Evolutionary conservation across 257 asterid species (phyloP).

Genomic region (Plantago major): DNA sequence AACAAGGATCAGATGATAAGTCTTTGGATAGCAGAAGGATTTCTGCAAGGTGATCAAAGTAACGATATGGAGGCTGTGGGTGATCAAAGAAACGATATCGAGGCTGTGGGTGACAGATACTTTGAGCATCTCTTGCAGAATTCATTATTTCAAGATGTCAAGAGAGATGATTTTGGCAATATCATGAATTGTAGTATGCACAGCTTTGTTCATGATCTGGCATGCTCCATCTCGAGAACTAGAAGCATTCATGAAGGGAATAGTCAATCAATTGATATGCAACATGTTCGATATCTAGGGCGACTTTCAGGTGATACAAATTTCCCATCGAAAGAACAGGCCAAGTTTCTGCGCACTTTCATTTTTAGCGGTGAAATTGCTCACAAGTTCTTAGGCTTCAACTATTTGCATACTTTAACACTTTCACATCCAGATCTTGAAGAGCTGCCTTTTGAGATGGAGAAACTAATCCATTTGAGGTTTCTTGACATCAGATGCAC

Average conservation of each 20-base stretch:
- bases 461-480: no score
- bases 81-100: no score
- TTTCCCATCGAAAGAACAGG: slow-evolving; percentile 4
- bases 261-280: not conserved
- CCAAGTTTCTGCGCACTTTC: slow-evolving; percentile 12
- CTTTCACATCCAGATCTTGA: not conserved
- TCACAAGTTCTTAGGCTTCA: no score
- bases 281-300: not conserved
- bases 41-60: no score
- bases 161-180: slow-evolving; percentile 1
- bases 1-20: not conserved
- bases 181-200: slow-evolving; percentile 26
- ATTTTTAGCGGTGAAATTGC: no score
- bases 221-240: slow-evolving; percentile 15
- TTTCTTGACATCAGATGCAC: no score
- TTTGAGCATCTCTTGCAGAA: slow-evolving; percentile 12
- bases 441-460: not conserved
- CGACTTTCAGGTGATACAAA: not conserved
- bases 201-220: slow-evolving; percentile 33
- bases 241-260: not conserved
- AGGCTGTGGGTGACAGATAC: no score
- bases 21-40: no score
- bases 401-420: no score
- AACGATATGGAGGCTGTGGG: no score
- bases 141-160: slow-evolving; percentile 25